Base-by-base conservation (phyloP, 768 basidiomycete species). In the Rhizopogon salebrosus region DNA sequence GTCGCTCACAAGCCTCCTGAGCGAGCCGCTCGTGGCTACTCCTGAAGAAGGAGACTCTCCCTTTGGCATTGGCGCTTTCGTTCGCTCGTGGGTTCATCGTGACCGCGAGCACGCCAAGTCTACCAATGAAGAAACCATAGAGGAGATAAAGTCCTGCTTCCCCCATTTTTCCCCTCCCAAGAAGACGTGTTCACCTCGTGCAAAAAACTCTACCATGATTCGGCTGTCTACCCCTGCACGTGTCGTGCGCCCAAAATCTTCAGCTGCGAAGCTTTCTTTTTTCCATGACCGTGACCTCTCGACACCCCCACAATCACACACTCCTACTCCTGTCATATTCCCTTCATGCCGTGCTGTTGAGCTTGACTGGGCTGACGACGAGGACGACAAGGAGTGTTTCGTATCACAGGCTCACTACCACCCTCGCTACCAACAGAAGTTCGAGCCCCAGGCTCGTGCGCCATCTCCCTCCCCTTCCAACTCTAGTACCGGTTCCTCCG, bases 1-100 rank as follows among this genome's bases (percentile, higher is more conserved):
- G 0, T 77, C 79, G 45, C 67, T 83, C 56, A 71, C 78, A 0
- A 83, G 82, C 22, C 80, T 70, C 66, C 52, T 80, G 74, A 53
- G 64, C 70, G 57, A 52, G 62, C 76, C 58, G 49, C 58, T 68
- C 62, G 70, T 80, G 57, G 68, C 56, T 50, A 72, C 76, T 0
- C 60, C 72, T 2, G 62, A 78, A 41, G 72, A 66, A 49, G 55
- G 66, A 5, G 66, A 80, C 41, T 67, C 70, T 37, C 70, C 69
- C 36, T 75, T 78, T 41, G 72, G 79, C 38, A 77, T 80, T 68
- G 75, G 77, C 8, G 60, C 75, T 16, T 65, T 74, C 45, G 69
- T 52, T 38, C 71, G 57, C 27, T 62, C 57, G 14, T 68, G 54
- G 64, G 65, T 64, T 52, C 57, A 53, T 40, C 62, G 56, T 53